These are phyloP conservation scores for Saccharomyces pastorianus DNA, from an alignment of 1,139 yeast species.

Conservation along the genomic window DNA sequence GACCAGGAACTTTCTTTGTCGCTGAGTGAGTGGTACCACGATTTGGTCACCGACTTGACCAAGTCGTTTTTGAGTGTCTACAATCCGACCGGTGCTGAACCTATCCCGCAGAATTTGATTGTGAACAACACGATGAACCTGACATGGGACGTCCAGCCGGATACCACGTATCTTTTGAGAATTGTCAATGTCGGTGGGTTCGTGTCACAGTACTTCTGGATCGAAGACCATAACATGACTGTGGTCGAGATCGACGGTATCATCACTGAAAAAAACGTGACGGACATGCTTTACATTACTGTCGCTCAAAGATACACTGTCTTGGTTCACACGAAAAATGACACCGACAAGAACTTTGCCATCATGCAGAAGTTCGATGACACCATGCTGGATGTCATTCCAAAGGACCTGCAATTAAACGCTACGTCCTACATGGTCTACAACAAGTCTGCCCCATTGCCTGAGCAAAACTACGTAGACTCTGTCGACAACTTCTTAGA, in stretches of 20 bases:
- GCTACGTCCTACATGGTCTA: conserved; percentile 68
- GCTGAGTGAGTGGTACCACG: conserved; percentile 81
- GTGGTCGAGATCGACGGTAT: conserved; percentile 83
- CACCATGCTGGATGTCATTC: conserved; percentile 68
- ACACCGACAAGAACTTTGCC: conserved; percentile 56
- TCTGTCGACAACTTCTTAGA: conserved; percentile 45
- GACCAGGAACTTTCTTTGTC: conserved; percentile 70
- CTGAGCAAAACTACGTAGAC: conserved; percentile 41
- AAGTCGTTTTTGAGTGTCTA: conserved; percentile 53
- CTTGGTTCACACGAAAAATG: conserved; percentile 59
- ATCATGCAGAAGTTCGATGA: conserved; percentile 71
- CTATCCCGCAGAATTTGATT: conserved; percentile 72
- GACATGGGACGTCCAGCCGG: conserved; percentile 66
- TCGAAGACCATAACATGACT: conserved; percentile 76
- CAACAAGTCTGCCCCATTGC: conserved; percentile 38
- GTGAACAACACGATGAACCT: conserved; percentile 71
- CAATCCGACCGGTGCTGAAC: conserved; percentile 97
- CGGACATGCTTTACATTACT: conserved; percentile 55
- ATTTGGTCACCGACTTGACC: conserved; percentile 44
- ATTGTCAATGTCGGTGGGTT: conserved; percentile 79
- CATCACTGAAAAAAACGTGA: conserved; percentile 55
- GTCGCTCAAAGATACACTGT: conserved; percentile 77
- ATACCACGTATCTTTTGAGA: conserved; percentile 71
- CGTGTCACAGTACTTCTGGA: conserved; percentile 73
- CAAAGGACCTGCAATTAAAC: conserved; percentile 54